Evolutionary conservation across 345 rosid genomes (phyloP), one percentile per base, ranked within the genome.

Genomic region (Adansonia digitata): DNA sequence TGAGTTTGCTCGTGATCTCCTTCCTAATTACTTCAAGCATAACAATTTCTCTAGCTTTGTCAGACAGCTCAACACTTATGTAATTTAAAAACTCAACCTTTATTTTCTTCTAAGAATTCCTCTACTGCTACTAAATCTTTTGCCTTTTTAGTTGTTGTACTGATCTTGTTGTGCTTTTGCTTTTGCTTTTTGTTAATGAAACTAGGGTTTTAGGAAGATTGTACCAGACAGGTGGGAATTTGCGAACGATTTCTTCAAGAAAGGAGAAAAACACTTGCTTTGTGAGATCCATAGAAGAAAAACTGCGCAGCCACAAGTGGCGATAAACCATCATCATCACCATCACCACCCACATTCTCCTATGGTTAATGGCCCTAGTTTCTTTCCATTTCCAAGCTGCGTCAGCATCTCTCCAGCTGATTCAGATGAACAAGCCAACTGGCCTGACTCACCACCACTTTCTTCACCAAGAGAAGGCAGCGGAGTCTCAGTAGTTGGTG

Each of bases 241-340:
- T n/a, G n/a, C n/a, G n/a, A n/a, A n/a, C n/a, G n/a, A n/a, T n/a
- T n/a, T n/a, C n/a, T n/a, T n/a, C n/a, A n/a, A n/a, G n/a, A n/a
- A n/a, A n/a, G n/a, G n/a, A n/a, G n/a, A n/a, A n/a, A n/a, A n/a
- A n/a, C n/a, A n/a, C n/a, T n/a, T n/a, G n/a, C n/a, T n/a, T n/a
- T n/a, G n/a, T n/a, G n/a, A n/a, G n/a, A 94, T 94, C 90, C 97
- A 92, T 53, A 81, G 98, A 62, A 72, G 98, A 46, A 94, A 94
- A 82, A 89, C 97, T 48, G 81, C 92, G 48, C 98, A 89, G 56
- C 88, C 89, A n/a, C 85, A 85, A 59, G 86, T 86, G 24, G 85
- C 86, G 15, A 71, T 75, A 34, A 81, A 82, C 56, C 88, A 83
- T 62, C n/a, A n/a, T n/a, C n/a, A n/a, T n/a, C n/a, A n/a, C n/a